Conservation (phyloP, 163 green algal species). For the Chlorella variabilis region DNA sequence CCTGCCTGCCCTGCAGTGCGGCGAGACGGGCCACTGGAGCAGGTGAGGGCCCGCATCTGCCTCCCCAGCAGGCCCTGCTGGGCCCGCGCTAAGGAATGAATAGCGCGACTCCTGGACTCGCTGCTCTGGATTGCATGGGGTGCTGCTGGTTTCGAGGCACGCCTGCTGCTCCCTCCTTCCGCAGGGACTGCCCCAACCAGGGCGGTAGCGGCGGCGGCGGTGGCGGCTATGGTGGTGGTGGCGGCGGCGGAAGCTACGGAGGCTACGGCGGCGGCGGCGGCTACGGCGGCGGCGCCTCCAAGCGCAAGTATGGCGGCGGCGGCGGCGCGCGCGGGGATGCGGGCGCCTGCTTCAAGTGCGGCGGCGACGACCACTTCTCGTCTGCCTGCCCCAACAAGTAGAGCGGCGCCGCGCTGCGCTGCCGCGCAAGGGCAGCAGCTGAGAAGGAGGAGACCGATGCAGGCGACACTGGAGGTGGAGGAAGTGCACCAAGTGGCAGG, state of each 20-base stretch:
- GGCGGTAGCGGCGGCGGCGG: not conserved
- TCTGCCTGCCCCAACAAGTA: too few species aligned
- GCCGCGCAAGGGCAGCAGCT: too few species aligned
- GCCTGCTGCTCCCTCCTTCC: too few species aligned
- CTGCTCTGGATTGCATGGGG: too few species aligned
- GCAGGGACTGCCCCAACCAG: constrained; percentile 29
- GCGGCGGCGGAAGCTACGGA: constrained; percentile 9
- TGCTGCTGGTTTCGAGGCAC: too few species aligned
- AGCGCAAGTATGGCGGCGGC: constrained; percentile 33
- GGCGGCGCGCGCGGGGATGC: not conserved
- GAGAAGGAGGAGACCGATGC: too few species aligned
- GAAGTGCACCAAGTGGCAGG: too few species aligned
- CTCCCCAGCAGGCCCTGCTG: too few species aligned
- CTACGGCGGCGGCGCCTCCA: not conserved
- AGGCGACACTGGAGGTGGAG: too few species aligned
- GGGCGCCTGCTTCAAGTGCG: constrained; percentile 34
- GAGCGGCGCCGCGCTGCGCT: too few species aligned
- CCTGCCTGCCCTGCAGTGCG: not conserved
- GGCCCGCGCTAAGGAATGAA: too few species aligned
- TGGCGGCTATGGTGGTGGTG: not conserved
- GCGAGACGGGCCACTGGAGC: constrained; percentile 30
- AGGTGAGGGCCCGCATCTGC: not conserved
- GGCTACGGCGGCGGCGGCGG: constrained; percentile 6
- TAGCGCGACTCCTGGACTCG: too few species aligned
- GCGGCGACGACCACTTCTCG: not conserved